Evolutionary conservation across 169 alveolate species (phyloP), one percentile per base, ranked within the genome.

Genomic region (Eimeria tenella): DNA sequence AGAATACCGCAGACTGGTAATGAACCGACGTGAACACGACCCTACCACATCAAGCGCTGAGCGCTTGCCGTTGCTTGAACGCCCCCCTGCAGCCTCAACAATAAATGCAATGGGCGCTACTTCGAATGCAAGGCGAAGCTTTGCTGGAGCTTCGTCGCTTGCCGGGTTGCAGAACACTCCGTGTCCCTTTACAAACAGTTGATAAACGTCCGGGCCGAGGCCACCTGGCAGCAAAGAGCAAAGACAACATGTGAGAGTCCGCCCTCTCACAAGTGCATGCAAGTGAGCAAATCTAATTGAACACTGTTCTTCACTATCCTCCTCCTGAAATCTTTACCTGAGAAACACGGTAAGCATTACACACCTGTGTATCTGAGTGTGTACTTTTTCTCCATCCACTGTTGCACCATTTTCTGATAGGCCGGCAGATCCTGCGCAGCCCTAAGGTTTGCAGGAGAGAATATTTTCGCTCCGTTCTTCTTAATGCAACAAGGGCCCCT

Each of bases 361-460:
- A 1, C 84, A 79, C 96, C 96, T 63, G 96, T 88, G 94, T 98
- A 98, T 62, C 98, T 93, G 10, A 98, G 96, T 17, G 97, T 96
- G 94, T 94, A 95, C 7, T 97, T 96, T 70, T 97, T 87, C 52
- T 94, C 93, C 68, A 96, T 89, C 97, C 97, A 98, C 90, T 91
- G 95, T n/a, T 96, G 96, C 52, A 98, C 94, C 63, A 96, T 82
- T 63, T 94, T 93, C 90, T 87, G 93, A 79, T 97, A 97, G 11
- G 97, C 98, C 5, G 93, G 86, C 58, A 96, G 95, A 55, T 95
- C 96, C 86, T 94, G 93, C 19, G 96, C 93, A 11, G 98, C 97
- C 68, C 98, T 56, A n/a, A 97, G 93, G 94, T 98, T 98, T 21
- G 98, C 99, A n/a, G 99, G 99, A 31, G 98, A 93, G 92, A 97